These are phyloP conservation scores for Phascolomyces articulosus DNA, from an alignment of 371 early-diverging fungal genomes.

Conservation along the genomic window DNA sequence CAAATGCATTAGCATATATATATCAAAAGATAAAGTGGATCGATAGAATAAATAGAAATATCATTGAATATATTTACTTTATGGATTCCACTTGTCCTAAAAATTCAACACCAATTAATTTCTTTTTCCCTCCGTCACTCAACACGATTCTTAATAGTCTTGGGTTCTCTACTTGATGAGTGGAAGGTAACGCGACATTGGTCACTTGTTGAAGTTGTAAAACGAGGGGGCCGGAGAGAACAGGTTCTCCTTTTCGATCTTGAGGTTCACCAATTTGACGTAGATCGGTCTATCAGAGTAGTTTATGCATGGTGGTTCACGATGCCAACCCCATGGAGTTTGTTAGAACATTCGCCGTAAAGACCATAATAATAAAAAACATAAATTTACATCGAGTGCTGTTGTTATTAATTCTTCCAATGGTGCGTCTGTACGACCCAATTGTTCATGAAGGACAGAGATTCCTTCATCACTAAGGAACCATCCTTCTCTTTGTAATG, in stretches of 20 bases:
- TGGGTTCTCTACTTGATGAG: constrained; percentile 40
- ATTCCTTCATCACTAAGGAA: constrained; percentile 22
- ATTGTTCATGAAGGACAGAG: constrained; percentile 13
- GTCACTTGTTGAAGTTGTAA: constrained; percentile 40
- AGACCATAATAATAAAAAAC: neutral
- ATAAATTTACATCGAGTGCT: constrained; percentile 39
- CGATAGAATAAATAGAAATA: no score
- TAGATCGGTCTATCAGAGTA: constrained; percentile 32
- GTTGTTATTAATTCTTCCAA: constrained; percentile 27
- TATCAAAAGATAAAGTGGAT: neutral
- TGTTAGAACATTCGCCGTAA: no score
- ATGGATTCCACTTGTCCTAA: constrained; percentile 37
- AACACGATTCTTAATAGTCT: constrained; percentile 33
- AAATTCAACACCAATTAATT: constrained; percentile 37
- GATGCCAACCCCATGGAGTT: no score
- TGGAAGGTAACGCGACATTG: constrained; percentile 38
- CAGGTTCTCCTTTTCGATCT: neutral
- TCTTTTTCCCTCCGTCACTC: constrained; percentile 45
- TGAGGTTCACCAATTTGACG: constrained; percentile 28
- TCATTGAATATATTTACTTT: constrained; percentile 25
- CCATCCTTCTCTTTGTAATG: constrained; percentile 21
- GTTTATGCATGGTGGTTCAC: no score
- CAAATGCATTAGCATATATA: neutral
- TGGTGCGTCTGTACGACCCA: constrained; percentile 13
- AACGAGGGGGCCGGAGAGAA: constrained; percentile 30